Base-by-base conservation (phyloP, 2,329 filamentous ascomycete genomes). In the Parastagonospora avenae region DNA sequence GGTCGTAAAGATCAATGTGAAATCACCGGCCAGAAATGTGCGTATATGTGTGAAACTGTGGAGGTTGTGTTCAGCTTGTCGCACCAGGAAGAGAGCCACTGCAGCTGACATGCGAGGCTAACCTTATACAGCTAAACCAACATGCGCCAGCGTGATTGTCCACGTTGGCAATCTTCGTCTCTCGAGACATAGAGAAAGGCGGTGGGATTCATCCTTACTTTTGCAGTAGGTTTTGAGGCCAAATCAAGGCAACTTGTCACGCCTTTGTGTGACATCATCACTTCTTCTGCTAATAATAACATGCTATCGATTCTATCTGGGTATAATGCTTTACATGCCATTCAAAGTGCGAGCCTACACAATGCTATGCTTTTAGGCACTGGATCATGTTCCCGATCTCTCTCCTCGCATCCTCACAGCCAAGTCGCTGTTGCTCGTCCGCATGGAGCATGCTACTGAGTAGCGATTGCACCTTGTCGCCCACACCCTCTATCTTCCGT, bases 391-490 rank as follows among this genome's bases (percentile, higher is more conserved):
- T 48, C 7, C 39, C 48, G 29, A 73, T 54, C 48, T 62, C 63
- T 1, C 35, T 43, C 42, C 64, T 59, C 6, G 71, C 66, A n/a
- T 68, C 59, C 2, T 67, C 63, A 37, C 72, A 74, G 1, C 62
- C 56, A 44, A 65, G 57, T 14, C 71, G 58, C 36, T 60, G 42
- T 14, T 58, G 36, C 50, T 74, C 70, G 5, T 73, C 62, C n/a
- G 39, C 50, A 16, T 52, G 31, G n/a, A 74, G 46, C 74, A 76
- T 75, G 1, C 58, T 59, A 10, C 50, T 45, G 15, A 76, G 56
- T 38, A 71, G 56, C 9, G 51, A 56, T 37, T 64, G 57, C 12
- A 74, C 44, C 16, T 60, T 50, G 1, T 33, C 52, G 0, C 67
- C 67, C 2, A 53, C 14, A n/a, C 47, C 48, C 4, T 66, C 68